Base-by-base conservation (phyloP, 345 rosid species). In the Populus alba region DNA sequence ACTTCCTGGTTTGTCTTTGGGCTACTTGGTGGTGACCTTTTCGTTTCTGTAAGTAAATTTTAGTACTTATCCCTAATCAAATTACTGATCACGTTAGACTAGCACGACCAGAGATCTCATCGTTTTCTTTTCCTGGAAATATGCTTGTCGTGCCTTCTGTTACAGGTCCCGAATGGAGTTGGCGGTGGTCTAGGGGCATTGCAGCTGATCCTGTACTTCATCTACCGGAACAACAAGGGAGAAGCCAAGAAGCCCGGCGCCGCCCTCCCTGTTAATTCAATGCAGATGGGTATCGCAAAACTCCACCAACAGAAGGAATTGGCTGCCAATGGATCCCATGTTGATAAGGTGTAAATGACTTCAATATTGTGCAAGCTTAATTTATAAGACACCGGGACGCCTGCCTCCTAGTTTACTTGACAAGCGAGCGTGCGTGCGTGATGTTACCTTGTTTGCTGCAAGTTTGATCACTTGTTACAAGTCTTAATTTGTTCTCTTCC, bases 1-100 rank as follows among this genome's bases (percentile, higher is more conserved):
- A 96, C 99, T 67, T 94, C 98, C 4, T 96, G 98, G 98, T 94
- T 96, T 77, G 74, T 96, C 65, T 96, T 25, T 78, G 99, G 99
- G 51, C 88, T 96, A 7, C 90, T 96, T 49, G 99, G 99, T 49
- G 84, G 76, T 49, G 99, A 96, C 77, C 91, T 91, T 73, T 96
- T 96, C 78, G 84, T 96, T 22, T 91, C 95, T 31, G 98, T 94
- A 89, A 88, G 94, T 83, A 37, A 15, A 45, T 22, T 9, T 23
- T 4, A 53, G 23, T 59, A n/a, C n/a, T n/a, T 35, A 12, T 18
- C 11, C 23, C 1, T 5, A 0, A 8, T 66, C 27, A 43, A 8
- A 7, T 22, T 51, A 51, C 57, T 33, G 37, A 4, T 6, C 57
- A 17, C n/a, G 2, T 49, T 15, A 49, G 53, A 16, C 53, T 7